Base-by-base conservation (phyloP, 2,329 filamentous ascomycete genomes). In the Aspergillus cejpii region DNA sequence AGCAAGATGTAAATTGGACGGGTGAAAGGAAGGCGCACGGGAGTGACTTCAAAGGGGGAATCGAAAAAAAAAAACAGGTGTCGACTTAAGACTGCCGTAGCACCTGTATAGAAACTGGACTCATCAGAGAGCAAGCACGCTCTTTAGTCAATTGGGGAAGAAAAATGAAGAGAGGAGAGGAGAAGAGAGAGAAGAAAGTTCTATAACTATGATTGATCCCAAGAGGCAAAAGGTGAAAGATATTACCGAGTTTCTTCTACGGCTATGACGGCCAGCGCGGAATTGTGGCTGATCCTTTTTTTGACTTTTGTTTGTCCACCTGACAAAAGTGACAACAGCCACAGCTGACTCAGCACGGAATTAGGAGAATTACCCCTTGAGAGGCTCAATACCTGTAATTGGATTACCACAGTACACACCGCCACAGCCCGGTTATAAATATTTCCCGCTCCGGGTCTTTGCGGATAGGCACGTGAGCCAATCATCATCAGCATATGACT, bases 1-100 rank as follows among this genome's bases (percentile, higher is more conserved):
- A 34, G 28, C 14, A 12, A 12, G 29, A 31, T 12, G 19, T 20
- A 36, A 23, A 12, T 34, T 10, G n/a, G n/a, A 53, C 56, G 51
- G 53, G 50, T 52, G 41, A 54, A 59, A 58, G 58, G 54, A 56
- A 57, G 52, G 41, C 43, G 34, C 40, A 47, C 34, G 41, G 39
- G 40, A 47, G 44, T 43, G 37, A 47, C 37, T 51, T 48, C 4
- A 24, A 24, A 24, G 23, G 47, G 41, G 40, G 27, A 43, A 48
- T 44, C 37, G 33, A 45, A 48, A 48, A 39, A 37, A 39, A 49
- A 56, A 54, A 54, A 55, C 62, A 66, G 64, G 64, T 66, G 62
- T 65, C 62, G 63, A 66, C 63, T n/a, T 64, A 64, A 47, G 52
- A 57, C 58, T 66, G 63, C 63, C 63, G 63, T 65, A 65, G 55